These are phyloP conservation scores for Quercus aquifolioides DNA, from an alignment of 306 rosid genomes.

Conservation along the genomic window DNA sequence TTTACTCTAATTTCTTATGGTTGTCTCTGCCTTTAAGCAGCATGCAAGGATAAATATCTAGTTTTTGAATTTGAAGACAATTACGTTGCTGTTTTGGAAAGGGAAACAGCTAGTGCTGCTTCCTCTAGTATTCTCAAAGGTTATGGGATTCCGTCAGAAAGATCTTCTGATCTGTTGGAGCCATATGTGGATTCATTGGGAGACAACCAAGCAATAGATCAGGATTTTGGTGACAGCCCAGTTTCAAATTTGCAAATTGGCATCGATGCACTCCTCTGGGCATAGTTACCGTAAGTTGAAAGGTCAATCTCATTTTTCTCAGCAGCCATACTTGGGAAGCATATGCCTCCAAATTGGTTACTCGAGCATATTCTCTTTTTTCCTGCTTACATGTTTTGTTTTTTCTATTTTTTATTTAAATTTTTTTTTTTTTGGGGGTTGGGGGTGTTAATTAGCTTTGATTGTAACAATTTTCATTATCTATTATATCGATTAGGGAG, in stretches of 20 bases:
- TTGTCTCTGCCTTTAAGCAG: constrained; percentile 44
- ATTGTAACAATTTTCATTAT: neutral
- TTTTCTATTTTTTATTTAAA: neutral
- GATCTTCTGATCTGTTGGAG: constrained; percentile 75
- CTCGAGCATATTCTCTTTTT: neutral
- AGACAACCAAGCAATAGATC: constrained; percentile 38
- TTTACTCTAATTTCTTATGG: constrained; percentile 11
- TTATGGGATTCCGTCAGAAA: constrained; percentile 83
- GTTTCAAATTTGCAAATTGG: constrained; percentile 76
- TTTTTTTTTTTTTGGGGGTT: neutral
- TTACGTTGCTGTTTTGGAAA: constrained; percentile 75
- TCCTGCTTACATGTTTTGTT: neutral
- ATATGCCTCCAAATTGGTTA: neutral
- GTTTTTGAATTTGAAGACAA: constrained; percentile 88
- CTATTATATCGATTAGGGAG: neutral
- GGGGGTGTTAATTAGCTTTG: neutral
- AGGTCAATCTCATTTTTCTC: neutral
- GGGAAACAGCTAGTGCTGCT: constrained; percentile 60
- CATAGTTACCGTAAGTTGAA: constrained; percentile 21
- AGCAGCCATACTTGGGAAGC: constrained; percentile 1
- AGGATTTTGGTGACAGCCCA: constrained; percentile 56
- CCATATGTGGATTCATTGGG: constrained; percentile 58
- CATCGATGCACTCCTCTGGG: constrained; percentile 75
- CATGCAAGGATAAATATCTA: constrained; percentile 70
- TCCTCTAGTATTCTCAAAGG: constrained; percentile 69